These are phyloP conservation scores for Grammothele lineata DNA, from an alignment of 768 basidiomycete genomes.

Conservation along the genomic window DNA sequence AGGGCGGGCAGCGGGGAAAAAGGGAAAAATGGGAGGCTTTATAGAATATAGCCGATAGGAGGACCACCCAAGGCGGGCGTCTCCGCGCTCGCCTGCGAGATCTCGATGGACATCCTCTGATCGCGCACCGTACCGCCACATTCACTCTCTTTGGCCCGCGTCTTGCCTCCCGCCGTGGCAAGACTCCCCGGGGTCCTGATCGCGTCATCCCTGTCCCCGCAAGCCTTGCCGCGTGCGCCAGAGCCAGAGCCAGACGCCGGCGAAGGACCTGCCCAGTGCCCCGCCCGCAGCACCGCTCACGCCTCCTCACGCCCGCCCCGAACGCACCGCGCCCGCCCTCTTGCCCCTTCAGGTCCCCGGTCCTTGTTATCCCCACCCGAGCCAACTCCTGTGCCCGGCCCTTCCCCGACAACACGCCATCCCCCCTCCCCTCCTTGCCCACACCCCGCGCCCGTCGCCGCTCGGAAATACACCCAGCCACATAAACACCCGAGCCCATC, in stretches of 20 bases:
- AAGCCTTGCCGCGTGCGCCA: not conserved
- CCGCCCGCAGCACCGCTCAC: too few relatives aligned
- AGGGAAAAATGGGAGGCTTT: conserved; percentile 16
- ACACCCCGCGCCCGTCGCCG: too few relatives aligned
- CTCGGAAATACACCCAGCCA: too few relatives aligned
- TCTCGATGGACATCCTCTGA: conserved; percentile 12
- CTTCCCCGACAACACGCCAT: too few relatives aligned
- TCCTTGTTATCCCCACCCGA: too few relatives aligned
- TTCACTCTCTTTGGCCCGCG: conserved; percentile 7
- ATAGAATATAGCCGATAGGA: conserved; percentile 14
- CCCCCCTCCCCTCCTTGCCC: too few relatives aligned
- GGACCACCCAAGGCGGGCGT: conserved; percentile 1
- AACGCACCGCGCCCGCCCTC: too few relatives aligned
- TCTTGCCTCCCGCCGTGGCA: not conserved
- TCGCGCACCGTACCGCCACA: conserved; percentile 12
- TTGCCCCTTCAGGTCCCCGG: too few relatives aligned
- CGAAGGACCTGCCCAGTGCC: too few relatives aligned
- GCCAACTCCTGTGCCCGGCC: too few relatives aligned
- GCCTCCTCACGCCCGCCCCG: too few relatives aligned
- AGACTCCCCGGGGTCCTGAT: conserved; percentile 10
- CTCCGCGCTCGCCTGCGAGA: conserved; percentile 5
- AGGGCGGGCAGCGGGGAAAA: not conserved
- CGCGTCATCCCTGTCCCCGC: not conserved
- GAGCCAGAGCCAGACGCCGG: conserved; percentile 1
- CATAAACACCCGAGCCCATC: too few relatives aligned